Percentiles rank a stretch among this genome's conserved stretches.
These are phyloP conservation scores for Mucor indicus DNA, from an alignment of 371 early-diverging fungal species.

Conservation along the genomic window DNA sequence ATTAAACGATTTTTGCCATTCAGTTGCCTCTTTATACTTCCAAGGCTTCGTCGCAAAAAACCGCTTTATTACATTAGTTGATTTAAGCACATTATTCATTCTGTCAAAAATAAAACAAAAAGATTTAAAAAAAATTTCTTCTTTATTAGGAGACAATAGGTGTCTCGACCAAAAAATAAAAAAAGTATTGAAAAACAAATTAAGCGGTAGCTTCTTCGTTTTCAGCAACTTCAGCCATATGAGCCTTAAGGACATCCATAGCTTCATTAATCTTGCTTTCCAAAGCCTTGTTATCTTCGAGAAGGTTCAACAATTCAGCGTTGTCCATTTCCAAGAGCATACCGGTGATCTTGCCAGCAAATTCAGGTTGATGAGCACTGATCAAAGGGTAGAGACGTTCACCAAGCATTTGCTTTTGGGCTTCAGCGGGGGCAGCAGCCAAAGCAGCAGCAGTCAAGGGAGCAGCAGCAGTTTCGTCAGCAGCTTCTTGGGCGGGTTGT, in stretches of 20 bases:
- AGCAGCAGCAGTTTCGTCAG: too few species aligned
- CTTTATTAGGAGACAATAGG: too few species aligned
- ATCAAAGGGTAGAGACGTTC: constrained; percentile 92
- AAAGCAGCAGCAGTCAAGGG: constrained; percentile 78
- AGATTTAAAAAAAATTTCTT: background rate
- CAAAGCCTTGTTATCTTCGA: constrained; percentile 77
- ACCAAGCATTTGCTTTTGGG: constrained; percentile 94
- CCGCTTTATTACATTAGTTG: constrained; percentile 2
- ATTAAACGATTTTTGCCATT: constrained; percentile 31
- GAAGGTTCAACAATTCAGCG: constrained; percentile 83
- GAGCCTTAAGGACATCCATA: constrained; percentile 71
- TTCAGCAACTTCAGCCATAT: constrained; percentile 14
- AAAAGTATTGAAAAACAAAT: too few species aligned
- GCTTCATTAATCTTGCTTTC: constrained; percentile 84
- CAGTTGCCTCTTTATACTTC: constrained; percentile 28
- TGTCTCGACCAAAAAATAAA: too few species aligned
- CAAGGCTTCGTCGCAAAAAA: constrained; percentile 16
- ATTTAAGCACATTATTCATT: too few species aligned
- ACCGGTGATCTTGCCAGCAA: constrained; percentile 97
- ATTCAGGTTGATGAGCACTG: constrained; percentile 59
- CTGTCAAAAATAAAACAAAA: background rate
- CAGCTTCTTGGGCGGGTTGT: constrained; percentile 30
- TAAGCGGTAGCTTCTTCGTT: constrained; percentile 14
- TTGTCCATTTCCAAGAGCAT: constrained; percentile 99
- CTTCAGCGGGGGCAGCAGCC: constrained; percentile 77